A percentile compares a stretch with the other conserved stretches of the same genome.
Conservation (phyloP, 2,329 filamentous ascomycete genomes). For the Nothophoma quercina region DNA sequence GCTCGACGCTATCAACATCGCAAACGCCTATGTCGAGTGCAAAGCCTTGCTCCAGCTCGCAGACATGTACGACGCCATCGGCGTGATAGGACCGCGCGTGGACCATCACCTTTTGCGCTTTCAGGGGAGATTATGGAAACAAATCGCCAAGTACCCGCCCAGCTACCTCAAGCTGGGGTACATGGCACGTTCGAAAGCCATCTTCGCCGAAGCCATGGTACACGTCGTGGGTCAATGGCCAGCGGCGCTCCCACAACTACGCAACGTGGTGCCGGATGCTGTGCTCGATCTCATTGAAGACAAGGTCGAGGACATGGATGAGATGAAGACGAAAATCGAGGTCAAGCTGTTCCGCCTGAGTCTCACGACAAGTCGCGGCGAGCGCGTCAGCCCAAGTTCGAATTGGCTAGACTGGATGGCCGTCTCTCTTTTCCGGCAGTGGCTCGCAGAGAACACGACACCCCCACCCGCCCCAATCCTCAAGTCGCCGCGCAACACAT, state of each 20-base stretch:
- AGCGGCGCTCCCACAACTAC: slow-evolving; percentile 76
- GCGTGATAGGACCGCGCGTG: slow-evolving; percentile 85
- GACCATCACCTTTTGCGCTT: slow-evolving; percentile 95
- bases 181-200: slow-evolving; percentile 79
- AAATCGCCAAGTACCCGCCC: slow-evolving; percentile 94
- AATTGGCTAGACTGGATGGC: slow-evolving; percentile 90
- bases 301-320: slow-evolving; percentile 90
- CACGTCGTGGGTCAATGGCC: slow-evolving; percentile 97
- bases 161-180: slow-evolving; percentile 91
- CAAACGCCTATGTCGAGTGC: slow-evolving; percentile 91
- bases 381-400: slow-evolving; percentile 80
- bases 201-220: slow-evolving; percentile 80
- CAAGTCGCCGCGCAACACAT: slow-evolving; percentile 46
- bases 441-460: slow-evolving; percentile 89
- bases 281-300: slow-evolving; percentile 93
- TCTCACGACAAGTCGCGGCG: slow-evolving; percentile 79
- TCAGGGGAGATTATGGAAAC: slow-evolving; percentile 89
- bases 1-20: slow-evolving; percentile 86
- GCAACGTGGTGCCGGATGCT: slow-evolving; percentile 71
- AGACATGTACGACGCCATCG: slow-evolving; percentile 92
- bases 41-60: slow-evolving; percentile 86
- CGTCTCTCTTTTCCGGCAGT: slow-evolving; percentile 86
- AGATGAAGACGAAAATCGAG: slow-evolving; percentile 80
- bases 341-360: slow-evolving; percentile 81
- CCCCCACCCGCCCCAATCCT: slow-evolving; percentile 67